These are phyloP conservation scores for Auricularia auricula-judae DNA, from an alignment of 768 basidiomycete genomes.

Conservation along the genomic window DNA sequence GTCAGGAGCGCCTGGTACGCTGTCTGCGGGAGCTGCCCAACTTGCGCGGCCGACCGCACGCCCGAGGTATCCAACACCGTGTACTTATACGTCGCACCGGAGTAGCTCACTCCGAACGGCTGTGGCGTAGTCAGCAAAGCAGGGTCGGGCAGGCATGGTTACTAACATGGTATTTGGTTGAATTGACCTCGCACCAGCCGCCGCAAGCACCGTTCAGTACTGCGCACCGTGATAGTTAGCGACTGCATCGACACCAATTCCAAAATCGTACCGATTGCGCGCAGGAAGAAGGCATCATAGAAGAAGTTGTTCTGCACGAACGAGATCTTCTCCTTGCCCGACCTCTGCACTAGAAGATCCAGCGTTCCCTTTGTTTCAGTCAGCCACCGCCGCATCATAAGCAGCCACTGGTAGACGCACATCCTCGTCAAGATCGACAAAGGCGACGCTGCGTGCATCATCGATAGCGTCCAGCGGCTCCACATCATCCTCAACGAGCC, in stretches of 20 bases:
- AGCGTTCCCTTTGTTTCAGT: conserved; percentile 55
- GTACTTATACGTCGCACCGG: conserved; percentile 94
- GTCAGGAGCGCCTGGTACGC: conserved; percentile 83
- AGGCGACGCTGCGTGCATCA: conserved; percentile 70
- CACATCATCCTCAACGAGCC: conserved; percentile 41
- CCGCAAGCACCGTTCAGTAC: conserved; percentile 91
- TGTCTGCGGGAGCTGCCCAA: conserved; percentile 87
- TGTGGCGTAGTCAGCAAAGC: conserved; percentile 20
- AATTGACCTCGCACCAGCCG: conserved; percentile 57
- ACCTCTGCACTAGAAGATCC: conserved; percentile 85
- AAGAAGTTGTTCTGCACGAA: conserved; percentile 98
- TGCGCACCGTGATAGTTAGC: conserved; percentile 16
- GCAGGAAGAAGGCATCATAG: conserved; percentile 97
- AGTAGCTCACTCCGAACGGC: conserved; percentile 91
- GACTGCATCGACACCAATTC: too few relatives aligned
- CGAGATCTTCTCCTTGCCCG: conserved; percentile 52
- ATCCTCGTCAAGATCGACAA: conserved; percentile 93
- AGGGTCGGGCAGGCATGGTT: not conserved
- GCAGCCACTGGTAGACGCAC: conserved; percentile 34
- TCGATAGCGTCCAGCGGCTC: conserved; percentile 52
- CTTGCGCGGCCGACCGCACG: conserved; percentile 81
- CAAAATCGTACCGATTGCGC: conserved; percentile 67
- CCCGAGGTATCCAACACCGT: conserved; percentile 90
- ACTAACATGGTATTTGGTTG: conserved; percentile 67
- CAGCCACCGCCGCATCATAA: not conserved